Evolutionary conservation across 2,329 filamentous ascomycete genomes (phyloP).

Genomic region (Fusarium nodosum): DNA sequence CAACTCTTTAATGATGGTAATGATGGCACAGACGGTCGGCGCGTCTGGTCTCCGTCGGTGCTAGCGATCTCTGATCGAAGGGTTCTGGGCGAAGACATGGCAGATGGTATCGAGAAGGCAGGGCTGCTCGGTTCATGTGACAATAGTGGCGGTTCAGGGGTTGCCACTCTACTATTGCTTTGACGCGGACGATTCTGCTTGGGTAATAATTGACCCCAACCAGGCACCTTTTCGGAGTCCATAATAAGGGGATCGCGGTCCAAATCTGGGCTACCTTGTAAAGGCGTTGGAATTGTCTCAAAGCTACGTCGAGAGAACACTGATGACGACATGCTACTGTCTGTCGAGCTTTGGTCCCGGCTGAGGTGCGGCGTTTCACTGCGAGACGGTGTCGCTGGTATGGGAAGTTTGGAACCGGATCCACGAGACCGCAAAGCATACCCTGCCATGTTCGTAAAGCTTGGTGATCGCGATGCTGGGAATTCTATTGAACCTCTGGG

Average conservation of each 20-base stretch:
- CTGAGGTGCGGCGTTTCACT: slow-evolving; percentile 54
- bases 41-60: slow-evolving; percentile 37
- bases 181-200: slow-evolving; percentile 17
- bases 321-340: slow-evolving; percentile 61
- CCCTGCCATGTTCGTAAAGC: slow-evolving; percentile 46
- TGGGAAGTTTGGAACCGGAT: slow-evolving; percentile 57
- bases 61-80: slow-evolving; percentile 39
- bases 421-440: slow-evolving; percentile 54
- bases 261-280: slow-evolving; percentile 51
- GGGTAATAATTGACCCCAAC: slow-evolving; percentile 50
- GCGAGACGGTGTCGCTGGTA: slow-evolving; percentile 56
- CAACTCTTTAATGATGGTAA: slow-evolving; percentile 57
- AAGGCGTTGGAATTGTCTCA: slow-evolving; percentile 53
- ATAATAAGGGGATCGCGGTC: slow-evolving; percentile 28
- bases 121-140: slow-evolving; percentile 45
- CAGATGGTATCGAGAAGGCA: slow-evolving; percentile 48
- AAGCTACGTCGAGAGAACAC: slow-evolving; percentile 57
- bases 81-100: slow-evolving; percentile 53
- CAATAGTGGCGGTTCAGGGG: slow-evolving; percentile 34
- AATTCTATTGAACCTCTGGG: slow-evolving; percentile 29
- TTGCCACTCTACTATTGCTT: slow-evolving; percentile 12
- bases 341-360: slow-evolving; percentile 57
- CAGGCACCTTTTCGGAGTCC: slow-evolving; percentile 32
- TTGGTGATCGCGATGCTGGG: slow-evolving; percentile 46
- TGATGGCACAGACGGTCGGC: slow-evolving; percentile 49